A percentile compares a stretch with the other conserved stretches of the same genome.
phyloP scores from a whole-genome alignment of 345 rosid species.

The Salix brachista region DNA sequence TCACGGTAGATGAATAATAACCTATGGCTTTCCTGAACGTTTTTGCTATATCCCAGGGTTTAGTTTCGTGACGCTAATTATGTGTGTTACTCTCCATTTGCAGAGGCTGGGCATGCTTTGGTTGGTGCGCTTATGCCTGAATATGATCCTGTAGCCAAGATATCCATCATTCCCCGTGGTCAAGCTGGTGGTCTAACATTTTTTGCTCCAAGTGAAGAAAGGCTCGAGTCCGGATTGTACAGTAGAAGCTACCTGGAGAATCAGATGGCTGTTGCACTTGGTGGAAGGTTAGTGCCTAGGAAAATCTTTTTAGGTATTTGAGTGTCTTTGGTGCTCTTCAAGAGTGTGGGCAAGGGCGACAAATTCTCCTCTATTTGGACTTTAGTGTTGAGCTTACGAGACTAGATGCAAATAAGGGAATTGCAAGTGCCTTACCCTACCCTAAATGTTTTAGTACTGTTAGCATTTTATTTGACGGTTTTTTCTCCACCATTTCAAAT shows the following conservation, averaged over 20 bases:
- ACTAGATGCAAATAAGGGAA: neutral
- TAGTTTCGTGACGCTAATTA: neutral
- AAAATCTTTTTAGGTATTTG: neutral
- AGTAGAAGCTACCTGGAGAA: slow-evolving; percentile 96
- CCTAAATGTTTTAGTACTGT: neutral
- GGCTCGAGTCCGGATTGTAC: slow-evolving; percentile 94
- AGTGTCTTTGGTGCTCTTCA: neutral
- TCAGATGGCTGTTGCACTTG: slow-evolving; percentile 98
- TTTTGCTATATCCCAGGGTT: neutral
- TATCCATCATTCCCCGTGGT: slow-evolving; percentile 94
- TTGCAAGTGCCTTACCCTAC: neutral
- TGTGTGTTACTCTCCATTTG: slow-evolving; percentile 10
- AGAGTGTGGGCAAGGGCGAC: neutral
- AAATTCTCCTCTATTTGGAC: neutral
- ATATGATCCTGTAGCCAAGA: slow-evolving; percentile 93
- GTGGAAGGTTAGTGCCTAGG: slow-evolving; percentile 69
- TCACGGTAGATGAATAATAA: slow-evolving; percentile 48
- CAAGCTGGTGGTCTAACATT: slow-evolving; percentile 98
- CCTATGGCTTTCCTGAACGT: neutral
- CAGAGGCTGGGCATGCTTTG: slow-evolving; percentile 98
- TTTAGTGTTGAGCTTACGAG: neutral
- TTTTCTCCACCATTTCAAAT: neutral
- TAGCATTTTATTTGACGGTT: neutral
- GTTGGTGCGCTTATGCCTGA: slow-evolving; percentile 98
- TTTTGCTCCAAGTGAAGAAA: slow-evolving; percentile 94